These are phyloP conservation scores for Prunus dulcis DNA, from an alignment of 306 rosid genomes.

Conservation along the genomic window DNA sequence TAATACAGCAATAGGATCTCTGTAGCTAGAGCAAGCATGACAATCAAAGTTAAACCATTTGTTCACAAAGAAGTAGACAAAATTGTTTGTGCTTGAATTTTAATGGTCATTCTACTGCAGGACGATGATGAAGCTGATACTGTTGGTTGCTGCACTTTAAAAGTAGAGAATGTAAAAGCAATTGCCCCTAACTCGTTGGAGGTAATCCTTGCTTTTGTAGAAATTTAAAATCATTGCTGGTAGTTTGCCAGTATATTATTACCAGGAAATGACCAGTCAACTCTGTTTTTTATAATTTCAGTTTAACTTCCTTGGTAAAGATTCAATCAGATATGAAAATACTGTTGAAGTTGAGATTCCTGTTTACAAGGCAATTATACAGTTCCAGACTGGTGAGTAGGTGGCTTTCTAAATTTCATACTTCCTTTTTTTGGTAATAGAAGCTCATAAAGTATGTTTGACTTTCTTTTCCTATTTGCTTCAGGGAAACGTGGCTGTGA, in stretches of 20 bases:
- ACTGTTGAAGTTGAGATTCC: slow-evolving; percentile 85
- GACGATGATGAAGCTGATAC: slow-evolving; percentile 89
- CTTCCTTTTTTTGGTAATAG: slow-evolving; percentile 11
- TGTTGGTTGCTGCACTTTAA: slow-evolving; percentile 95
- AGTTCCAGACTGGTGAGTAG: slow-evolving; percentile 71
- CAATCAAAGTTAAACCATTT: background rate
- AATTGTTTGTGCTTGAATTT: background rate
- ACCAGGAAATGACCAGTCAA: slow-evolving; percentile 20
- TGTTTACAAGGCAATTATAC: slow-evolving; percentile 80
- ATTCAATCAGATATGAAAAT: slow-evolving; percentile 91
- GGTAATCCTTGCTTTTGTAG: slow-evolving; percentile 40
- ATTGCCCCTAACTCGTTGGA: slow-evolving; percentile 66
- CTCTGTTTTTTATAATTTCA: slow-evolving; percentile 46
- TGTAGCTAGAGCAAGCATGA: background rate
- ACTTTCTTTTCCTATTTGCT: slow-evolving; percentile 13
- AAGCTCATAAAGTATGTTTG: slow-evolving; percentile 15
- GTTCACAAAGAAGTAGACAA: background rate
- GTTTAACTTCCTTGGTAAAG: slow-evolving; percentile 99
- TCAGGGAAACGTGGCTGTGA: slow-evolving; percentile 64
- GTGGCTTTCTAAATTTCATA: background rate
- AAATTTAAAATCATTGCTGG: background rate
- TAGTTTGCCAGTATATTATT: background rate
- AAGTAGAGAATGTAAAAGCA: slow-evolving; percentile 86
- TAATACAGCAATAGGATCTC: background rate
- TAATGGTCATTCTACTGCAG: slow-evolving; percentile 38